Percentiles rank a stretch among this genome's conserved stretches.
Conservation (phyloP, 1,284 basidiomycete species). For the Ceratobasidium sp. region DNA sequence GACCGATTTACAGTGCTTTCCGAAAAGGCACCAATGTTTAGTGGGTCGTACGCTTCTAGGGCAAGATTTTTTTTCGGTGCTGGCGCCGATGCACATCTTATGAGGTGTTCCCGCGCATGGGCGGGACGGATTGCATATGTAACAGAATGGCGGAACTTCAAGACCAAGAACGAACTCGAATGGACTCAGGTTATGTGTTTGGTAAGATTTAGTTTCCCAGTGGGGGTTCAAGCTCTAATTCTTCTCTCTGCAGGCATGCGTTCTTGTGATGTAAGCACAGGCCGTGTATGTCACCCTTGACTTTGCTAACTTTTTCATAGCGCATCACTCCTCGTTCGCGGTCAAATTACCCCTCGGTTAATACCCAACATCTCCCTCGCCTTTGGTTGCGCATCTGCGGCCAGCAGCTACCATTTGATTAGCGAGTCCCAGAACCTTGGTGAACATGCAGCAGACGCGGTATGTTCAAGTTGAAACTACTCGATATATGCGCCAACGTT, state of each 20-base stretch:
- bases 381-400: slow-evolving; percentile 1
- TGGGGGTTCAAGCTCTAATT: background rate
- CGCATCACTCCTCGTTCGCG: slow-evolving; percentile 5
- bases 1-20: slow-evolving; percentile 16
- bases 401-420: slow-evolving; percentile 2
- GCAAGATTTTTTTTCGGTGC: background rate
- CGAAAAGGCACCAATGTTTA: slow-evolving; percentile 6
- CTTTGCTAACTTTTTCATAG: background rate
- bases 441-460: too few relatives aligned
- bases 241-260: background rate
- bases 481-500: background rate
- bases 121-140: slow-evolving; percentile 29
- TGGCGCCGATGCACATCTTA: background rate
- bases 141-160: slow-evolving; percentile 18
- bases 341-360: background rate
- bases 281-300: too few relatives aligned
- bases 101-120: slow-evolving; percentile 14
- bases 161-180: slow-evolving; percentile 30
- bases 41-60: background rate
- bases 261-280: slow-evolving; percentile 6
- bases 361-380: background rate
- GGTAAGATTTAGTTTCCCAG: background rate
- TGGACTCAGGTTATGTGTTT: slow-evolving; percentile 13
- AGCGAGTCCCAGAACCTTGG: too few relatives aligned
- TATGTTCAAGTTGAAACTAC: background rate